Conservation (phyloP, 1,139 yeast genomes). For the Suhomyces ambrosiae region DNA sequence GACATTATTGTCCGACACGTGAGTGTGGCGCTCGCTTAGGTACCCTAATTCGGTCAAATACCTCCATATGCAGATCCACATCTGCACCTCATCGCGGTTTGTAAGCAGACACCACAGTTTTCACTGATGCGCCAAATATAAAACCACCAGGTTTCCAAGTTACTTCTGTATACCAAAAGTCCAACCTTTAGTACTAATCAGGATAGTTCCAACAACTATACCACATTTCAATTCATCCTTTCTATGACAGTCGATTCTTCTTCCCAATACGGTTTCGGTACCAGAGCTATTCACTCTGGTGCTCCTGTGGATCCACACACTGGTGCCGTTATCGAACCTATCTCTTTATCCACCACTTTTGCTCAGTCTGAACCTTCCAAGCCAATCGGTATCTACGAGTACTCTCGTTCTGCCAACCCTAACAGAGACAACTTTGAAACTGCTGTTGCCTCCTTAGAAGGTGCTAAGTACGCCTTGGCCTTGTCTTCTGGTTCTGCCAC, state of each 20-base stretch:
- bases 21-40: conserved; percentile 7
- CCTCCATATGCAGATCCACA: conserved; percentile 2
- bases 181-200: conserved; percentile 14
- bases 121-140: neutral
- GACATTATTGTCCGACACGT: conserved; percentile 8
- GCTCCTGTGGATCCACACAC: conserved; percentile 71
- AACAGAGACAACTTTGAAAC: conserved; percentile 82
- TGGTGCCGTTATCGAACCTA: conserved; percentile 88
- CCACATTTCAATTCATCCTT: conserved; percentile 1
- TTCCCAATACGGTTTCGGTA: conserved; percentile 57
- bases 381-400: conserved; percentile 81
- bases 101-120: conserved; percentile 12
- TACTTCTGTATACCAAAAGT: conserved; percentile 9
- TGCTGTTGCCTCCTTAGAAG: conserved; percentile 80
- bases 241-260: conserved; percentile 15
- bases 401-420: conserved; percentile 87
- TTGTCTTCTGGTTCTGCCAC: conserved; percentile 87
- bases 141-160: neutral
- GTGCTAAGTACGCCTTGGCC: conserved; percentile 77
- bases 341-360: conserved; percentile 82
- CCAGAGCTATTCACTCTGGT: conserved; percentile 85
- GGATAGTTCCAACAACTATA: conserved; percentile 15
- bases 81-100: conserved; percentile 7
- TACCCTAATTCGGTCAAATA: neutral
- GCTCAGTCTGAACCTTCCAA: conserved; percentile 77